A percentile compares a stretch with the other conserved stretches of the same genome.
Evolutionary conservation across 2,329 filamentous ascomycete genomes (phyloP).

Genomic region (Stylonectria norvegica): DNA sequence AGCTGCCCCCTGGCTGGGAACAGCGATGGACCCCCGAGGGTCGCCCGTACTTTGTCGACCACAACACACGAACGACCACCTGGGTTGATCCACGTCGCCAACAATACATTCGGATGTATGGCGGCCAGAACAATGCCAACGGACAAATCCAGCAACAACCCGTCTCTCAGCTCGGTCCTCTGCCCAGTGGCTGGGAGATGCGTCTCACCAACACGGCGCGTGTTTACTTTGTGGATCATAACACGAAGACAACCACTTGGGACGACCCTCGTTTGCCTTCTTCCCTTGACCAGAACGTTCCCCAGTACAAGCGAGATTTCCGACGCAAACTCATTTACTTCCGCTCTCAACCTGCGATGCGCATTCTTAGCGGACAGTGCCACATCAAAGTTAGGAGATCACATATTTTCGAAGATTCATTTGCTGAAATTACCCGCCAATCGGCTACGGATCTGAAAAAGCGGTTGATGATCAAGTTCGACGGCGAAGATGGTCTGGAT

Average conservation of each 20-base stretch:
- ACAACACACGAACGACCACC: conserved; percentile 95
- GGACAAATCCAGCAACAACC: conserved; percentile 95
- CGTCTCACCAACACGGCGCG: conserved; percentile 95
- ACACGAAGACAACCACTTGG: conserved; percentile 99
- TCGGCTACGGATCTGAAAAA: conserved; percentile 96
- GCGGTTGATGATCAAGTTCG: conserved; percentile 98
- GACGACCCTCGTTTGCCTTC: conserved; percentile 94
- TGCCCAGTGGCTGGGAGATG: conserved; percentile 99
- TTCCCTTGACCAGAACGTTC: conserved; percentile 95
- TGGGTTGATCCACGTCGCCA: conserved; percentile 97
- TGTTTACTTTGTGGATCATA: conserved; percentile 99
- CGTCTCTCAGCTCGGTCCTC: conserved; percentile 89
- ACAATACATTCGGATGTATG: conserved; percentile 98
- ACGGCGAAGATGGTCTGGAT: conserved; percentile 95
- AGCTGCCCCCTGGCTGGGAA: conserved; percentile 94
- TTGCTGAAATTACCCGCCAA: conserved; percentile 96
- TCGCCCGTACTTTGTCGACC: conserved; percentile 93
- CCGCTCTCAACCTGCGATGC: conserved; percentile 92
- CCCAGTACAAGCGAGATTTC: conserved; percentile 99
- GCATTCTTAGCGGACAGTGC: conserved; percentile 93
- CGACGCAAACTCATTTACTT: conserved; percentile 98
- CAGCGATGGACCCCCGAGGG: conserved; percentile 94
- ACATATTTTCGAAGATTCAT: conserved; percentile 98
- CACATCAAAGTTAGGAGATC: conserved; percentile 96
- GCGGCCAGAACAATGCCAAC: conserved; percentile 77